phyloP scores from a whole-genome alignment of 106 monocot genomes.

The Dendrobium catenatum region DNA sequence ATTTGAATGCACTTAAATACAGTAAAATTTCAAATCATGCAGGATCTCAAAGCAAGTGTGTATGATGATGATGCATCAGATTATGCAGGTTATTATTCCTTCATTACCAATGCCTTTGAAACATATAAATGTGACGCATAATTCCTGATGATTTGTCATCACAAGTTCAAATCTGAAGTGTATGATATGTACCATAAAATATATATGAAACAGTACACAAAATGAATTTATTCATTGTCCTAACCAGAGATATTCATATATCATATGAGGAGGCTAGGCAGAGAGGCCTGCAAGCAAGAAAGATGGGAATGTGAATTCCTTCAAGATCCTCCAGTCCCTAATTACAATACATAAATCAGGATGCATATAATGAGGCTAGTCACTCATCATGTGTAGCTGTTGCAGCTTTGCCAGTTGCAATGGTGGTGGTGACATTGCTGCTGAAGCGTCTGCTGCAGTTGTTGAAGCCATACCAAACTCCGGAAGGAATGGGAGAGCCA shows the following conservation, averaged over 20 bases:
- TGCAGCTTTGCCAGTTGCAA: background rate
- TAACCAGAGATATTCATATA: background rate
- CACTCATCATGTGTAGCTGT: background rate
- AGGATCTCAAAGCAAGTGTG: too few species aligned
- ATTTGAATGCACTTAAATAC: too few species aligned
- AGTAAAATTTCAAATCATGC: too few species aligned
- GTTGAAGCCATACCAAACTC: constrained; percentile 67
- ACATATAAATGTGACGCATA: too few species aligned
- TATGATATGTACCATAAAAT: too few species aligned
- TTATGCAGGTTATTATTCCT: too few species aligned
- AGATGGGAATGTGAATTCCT: background rate
- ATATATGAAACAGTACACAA: background rate
- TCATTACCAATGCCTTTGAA: too few species aligned
- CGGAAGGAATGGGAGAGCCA: constrained; percentile 31
- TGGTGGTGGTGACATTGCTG: background rate
- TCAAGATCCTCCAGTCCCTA: background rate
- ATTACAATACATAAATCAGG: background rate
- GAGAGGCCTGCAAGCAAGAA: background rate
- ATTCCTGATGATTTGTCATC: too few species aligned
- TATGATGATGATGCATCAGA: too few species aligned
- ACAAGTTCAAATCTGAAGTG: too few species aligned
- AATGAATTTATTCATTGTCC: background rate
- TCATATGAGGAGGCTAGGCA: background rate
- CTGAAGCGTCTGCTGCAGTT: constrained; percentile 27
- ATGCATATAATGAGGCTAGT: background rate